Conservation (phyloP, 257 asterid species). For the Primulina huaijiensis region DNA sequence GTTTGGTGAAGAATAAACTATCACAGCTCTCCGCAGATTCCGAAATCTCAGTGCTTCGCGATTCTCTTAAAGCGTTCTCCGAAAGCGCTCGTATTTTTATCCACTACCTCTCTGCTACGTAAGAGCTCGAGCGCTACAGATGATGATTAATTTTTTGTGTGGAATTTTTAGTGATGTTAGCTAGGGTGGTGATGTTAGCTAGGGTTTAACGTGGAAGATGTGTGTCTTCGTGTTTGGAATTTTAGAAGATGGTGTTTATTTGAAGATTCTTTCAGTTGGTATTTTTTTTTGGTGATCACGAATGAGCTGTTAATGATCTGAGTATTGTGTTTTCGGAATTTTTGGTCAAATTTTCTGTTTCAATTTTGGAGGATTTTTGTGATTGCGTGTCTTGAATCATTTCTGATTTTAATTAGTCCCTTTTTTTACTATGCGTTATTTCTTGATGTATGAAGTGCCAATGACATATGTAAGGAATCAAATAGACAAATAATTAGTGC, state of each 20-base stretch:
- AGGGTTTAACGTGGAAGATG: constrained; percentile 11
- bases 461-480: constrained; percentile 84
- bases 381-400: neutral
- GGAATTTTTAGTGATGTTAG: neutral
- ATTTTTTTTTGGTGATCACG: constrained; percentile 8
- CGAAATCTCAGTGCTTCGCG: constrained; percentile 70
- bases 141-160: neutral
- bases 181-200: neutral
- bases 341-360: constrained; percentile 9
- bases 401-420: too few relatives aligned
- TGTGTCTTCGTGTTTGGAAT: neutral
- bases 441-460: constrained; percentile 34
- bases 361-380: neutral
- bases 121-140: constrained; percentile 20
- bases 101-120: constrained; percentile 88
- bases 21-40: constrained; percentile 63
- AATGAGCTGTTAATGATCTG: constrained; percentile 11
- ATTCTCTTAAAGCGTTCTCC: constrained; percentile 74
- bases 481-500: constrained; percentile 77
- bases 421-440: neutral
- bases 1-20: constrained; percentile 86
- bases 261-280: neutral
- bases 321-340: neutral
- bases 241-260: neutral
- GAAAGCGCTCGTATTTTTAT: constrained; percentile 83